Evolutionary conservation across 2,329 filamentous ascomycete genomes (phyloP).

Genomic region (Phaeosphaeriaceae sp.): DNA sequence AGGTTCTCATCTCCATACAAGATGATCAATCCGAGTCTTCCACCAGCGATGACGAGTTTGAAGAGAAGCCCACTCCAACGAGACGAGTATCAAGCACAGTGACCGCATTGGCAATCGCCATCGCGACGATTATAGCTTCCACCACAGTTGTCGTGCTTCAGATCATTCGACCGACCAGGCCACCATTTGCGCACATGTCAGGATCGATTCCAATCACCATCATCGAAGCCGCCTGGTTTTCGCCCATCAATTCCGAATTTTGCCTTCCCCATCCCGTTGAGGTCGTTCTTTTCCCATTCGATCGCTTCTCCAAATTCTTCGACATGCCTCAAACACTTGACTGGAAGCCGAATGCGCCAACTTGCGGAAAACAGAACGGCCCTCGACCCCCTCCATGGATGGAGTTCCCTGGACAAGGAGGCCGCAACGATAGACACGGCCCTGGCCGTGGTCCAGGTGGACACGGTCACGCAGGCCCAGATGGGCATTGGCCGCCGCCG

Average conservation of each 20-base stretch:
- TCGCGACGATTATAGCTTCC: conserved; percentile 13
- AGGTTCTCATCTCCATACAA: conserved; percentile 14
- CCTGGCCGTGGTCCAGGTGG: neutral
- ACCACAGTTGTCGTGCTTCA: conserved; percentile 14
- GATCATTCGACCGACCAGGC: conserved; percentile 15
- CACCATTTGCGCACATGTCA: conserved; percentile 26
- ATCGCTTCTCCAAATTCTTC: conserved; percentile 18
- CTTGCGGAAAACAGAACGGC: conserved; percentile 14
- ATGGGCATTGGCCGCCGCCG: neutral
- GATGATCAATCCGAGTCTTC: conserved; percentile 11
- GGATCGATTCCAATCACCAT: conserved; percentile 23
- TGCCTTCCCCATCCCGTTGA: conserved; percentile 23
- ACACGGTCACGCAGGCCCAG: neutral
- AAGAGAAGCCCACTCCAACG: neutral
- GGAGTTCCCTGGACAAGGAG: conserved; percentile 6
- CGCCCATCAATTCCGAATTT: conserved; percentile 24
- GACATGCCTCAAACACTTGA: conserved; percentile 12
- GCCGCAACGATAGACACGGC: neutral
- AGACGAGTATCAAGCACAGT: neutral
- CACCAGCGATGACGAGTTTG: neutral
- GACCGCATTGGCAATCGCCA: conserved; percentile 11
- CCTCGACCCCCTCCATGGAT: conserved; percentile 19
- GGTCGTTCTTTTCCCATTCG: conserved; percentile 17
- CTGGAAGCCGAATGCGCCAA: conserved; percentile 15
- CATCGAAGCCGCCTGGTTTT: conserved; percentile 20